Conservation (phyloP, 108 stramenopile genomes). For the Cyclostephanos invisitatus region DNA sequence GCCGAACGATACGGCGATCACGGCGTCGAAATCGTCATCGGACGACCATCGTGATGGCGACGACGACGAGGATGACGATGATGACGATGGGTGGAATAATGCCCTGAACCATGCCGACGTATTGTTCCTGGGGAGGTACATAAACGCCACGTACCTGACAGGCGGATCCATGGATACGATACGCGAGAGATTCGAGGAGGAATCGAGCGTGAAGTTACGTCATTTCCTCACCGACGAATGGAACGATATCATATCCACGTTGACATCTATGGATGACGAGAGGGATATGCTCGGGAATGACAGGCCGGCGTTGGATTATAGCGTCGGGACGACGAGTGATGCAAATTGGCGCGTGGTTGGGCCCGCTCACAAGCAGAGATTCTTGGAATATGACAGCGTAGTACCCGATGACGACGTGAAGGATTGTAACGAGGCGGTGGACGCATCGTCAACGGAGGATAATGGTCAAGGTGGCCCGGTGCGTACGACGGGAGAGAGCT, state of each 20-base stretch:
- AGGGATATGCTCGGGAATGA: constrained; percentile 57
- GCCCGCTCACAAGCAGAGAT: constrained; percentile 94
- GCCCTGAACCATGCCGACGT: constrained; percentile 58
- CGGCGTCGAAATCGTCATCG: constrained; percentile 1
- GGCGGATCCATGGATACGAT: constrained; percentile 69
- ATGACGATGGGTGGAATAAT: constrained; percentile 6
- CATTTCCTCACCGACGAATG: constrained; percentile 67
- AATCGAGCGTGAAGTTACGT: constrained; percentile 81
- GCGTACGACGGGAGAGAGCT: constrained; percentile 34
- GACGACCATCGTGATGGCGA: neutral
- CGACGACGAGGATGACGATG: constrained; percentile 11
- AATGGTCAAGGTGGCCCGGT: neutral
- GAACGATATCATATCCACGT: constrained; percentile 47
- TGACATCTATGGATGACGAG: constrained; percentile 44
- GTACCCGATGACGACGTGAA: neutral
- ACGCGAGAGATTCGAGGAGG: constrained; percentile 69
- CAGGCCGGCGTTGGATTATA: constrained; percentile 60
- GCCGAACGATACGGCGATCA: neutral
- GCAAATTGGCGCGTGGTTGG: constrained; percentile 83
- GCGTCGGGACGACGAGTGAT: constrained; percentile 53
- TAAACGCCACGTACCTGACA: constrained; percentile 64
- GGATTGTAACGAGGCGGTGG: neutral
- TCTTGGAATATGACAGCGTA: constrained; percentile 56
- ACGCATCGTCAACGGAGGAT: too few species aligned
- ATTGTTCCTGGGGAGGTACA: constrained; percentile 63